Conservation (phyloP, 345 rosid species). For the Jatropha curcas region DNA sequence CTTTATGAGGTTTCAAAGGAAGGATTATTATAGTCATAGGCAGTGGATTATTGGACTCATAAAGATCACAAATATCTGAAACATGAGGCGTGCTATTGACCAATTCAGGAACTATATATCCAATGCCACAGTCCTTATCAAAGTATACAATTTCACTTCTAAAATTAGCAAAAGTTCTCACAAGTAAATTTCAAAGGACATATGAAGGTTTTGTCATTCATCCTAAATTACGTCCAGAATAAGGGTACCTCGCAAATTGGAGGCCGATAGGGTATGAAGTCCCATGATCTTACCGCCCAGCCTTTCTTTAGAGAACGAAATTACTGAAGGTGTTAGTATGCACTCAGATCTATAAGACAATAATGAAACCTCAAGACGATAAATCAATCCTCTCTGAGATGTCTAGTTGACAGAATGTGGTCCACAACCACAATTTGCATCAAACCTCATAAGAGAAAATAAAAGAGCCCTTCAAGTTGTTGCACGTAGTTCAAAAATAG, state of each 20-base stretch:
- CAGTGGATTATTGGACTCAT: background rate
- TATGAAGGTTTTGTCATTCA: background rate
- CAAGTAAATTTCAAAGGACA: background rate
- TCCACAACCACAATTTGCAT: constrained; percentile 87
- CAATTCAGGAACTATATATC: constrained; percentile 30
- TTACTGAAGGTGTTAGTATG: background rate
- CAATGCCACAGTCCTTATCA: constrained; percentile 1
- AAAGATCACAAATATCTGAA: background rate
- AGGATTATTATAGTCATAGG: constrained; percentile 13
- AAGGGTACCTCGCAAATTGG: constrained; percentile 79
- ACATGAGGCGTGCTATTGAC: background rate
- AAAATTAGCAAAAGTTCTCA: background rate
- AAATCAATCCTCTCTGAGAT: constrained; percentile 65
- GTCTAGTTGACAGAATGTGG: constrained; percentile 75
- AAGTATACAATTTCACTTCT: constrained; percentile 4
- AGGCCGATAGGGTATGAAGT: constrained; percentile 84
- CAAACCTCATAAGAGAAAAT: constrained; percentile 36
- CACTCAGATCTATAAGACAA: constrained; percentile 8
- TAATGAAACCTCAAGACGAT: constrained; percentile 72
- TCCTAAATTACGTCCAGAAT: background rate
- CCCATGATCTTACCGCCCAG: constrained; percentile 98
- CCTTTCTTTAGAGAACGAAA: constrained; percentile 84
- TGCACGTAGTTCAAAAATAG: too few relatives aligned
- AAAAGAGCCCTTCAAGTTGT: too few relatives aligned
- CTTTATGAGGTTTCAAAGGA: constrained; percentile 18